Evolutionary conservation across 2,329 filamentous ascomycete genomes (phyloP), one percentile per base, ranked within the genome.

Genomic region (Conoideocrella luteorostrata): DNA sequence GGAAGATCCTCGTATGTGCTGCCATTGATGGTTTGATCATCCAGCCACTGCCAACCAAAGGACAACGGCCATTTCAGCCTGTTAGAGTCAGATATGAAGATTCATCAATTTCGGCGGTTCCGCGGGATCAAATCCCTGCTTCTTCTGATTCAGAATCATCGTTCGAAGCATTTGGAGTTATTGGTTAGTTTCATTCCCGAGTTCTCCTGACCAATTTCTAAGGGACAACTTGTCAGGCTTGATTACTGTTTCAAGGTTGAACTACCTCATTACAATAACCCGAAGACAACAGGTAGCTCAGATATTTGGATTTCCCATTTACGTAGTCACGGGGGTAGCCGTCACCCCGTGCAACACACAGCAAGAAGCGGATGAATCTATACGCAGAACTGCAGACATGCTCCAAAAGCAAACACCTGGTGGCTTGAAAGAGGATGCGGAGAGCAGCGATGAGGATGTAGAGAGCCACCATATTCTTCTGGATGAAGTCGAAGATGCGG

Each of bases 271-370:
- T 46, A 84, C 88, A 10, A 94, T 98, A 56, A 89, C 84, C 18
- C 79, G 82, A 46, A 86, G 91, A 37, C 79, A 94, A 56, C 87
- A 95, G 62, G 89, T 97, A 39, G 93, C 93, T 3, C 84, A 90
- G 51, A 81, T 97, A 39, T 81, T 83, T 51, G 88, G 88, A 5
- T 82, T 78, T 44, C 84, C 90, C 0, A 72, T 97, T 44, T 98
- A 94, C 63, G 82, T 88, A 30, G 80, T 96, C 47, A 93, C 86
- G 34, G 88, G 94, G 54, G 86, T 97, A 24, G 84, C 88, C 6
- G 70, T 97, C n/a, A 95, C 95, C 5, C 93, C 93, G 1, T 81
- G 93, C 42, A 78, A 82, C 2, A 91, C 86, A 5, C 83, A 84
- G 55, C 61, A 65, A 32, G 88, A 94, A 34, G 90, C 91, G 4